A percentile compares a stretch with the other conserved stretches of the same genome.
Conservation (phyloP, 208 protist species). For the Trypanosoma mega region DNA sequence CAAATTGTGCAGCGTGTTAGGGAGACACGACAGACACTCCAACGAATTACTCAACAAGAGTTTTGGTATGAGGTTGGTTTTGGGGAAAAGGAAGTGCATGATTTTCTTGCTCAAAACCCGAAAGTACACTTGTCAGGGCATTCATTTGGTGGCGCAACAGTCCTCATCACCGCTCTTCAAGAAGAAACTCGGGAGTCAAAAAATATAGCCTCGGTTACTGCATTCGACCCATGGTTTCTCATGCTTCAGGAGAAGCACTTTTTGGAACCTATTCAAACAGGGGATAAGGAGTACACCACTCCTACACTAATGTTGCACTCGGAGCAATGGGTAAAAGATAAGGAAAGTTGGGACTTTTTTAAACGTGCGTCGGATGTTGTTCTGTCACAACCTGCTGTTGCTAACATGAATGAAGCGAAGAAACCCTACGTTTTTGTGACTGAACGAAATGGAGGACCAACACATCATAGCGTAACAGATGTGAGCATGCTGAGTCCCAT, state of each 20-base stretch:
- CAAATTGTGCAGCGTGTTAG: slow-evolving; percentile 56
- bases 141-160: slow-evolving; percentile 83
- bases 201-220: slow-evolving; percentile 31
- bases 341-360: slow-evolving; percentile 50
- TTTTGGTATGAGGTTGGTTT: slow-evolving; percentile 43
- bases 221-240: slow-evolving; percentile 71
- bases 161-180: slow-evolving; percentile 42
- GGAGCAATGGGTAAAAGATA: slow-evolving; percentile 42
- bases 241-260: slow-evolving; percentile 52
- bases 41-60: slow-evolving; percentile 29
- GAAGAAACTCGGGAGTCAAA: slow-evolving; percentile 17
- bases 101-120: slow-evolving; percentile 23
- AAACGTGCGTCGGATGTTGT: slow-evolving; percentile 20
- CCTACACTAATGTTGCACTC: slow-evolving; percentile 70
- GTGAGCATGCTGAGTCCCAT: slow-evolving; percentile 59
- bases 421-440: slow-evolving; percentile 9
- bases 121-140: slow-evolving; percentile 62
- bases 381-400: slow-evolving; percentile 21
- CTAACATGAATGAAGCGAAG: slow-evolving; percentile 25
- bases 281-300: slow-evolving; percentile 29
- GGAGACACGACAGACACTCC: slow-evolving; percentile 43
- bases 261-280: slow-evolving; percentile 29
- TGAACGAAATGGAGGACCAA: slow-evolving; percentile 26
- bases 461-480: slow-evolving; percentile 54
- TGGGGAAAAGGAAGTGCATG: slow-evolving; percentile 25